These are phyloP conservation scores for Abelmoschus esculentus DNA, from an alignment of 345 rosid genomes.

Conservation along the genomic window DNA sequence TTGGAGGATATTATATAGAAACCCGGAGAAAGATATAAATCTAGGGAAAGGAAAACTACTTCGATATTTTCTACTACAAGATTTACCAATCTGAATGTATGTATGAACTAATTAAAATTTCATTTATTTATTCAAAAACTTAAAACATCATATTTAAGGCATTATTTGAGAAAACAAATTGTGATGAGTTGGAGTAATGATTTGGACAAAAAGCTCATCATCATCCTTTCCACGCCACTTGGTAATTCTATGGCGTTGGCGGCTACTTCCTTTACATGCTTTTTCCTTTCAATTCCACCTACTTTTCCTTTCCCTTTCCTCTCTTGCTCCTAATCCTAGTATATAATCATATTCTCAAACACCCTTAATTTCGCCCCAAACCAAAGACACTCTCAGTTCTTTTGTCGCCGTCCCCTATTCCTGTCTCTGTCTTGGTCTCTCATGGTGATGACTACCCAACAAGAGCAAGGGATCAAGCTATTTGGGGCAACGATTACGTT, in stretches of 20 bases:
- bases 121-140: background rate
- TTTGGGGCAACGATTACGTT: constrained; percentile 72
- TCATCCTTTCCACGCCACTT: constrained; percentile 51
- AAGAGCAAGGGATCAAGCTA: constrained; percentile 67
- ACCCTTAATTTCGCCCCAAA: constrained; percentile 11
- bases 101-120: too few relatives aligned
- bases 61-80: too few relatives aligned
- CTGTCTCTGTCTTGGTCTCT: background rate
- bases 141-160: background rate
- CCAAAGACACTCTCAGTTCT: background rate
- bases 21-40: background rate
- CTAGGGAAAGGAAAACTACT: too few relatives aligned
- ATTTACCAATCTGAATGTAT: too few relatives aligned
- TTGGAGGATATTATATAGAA: background rate
- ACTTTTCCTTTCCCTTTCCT: background rate
- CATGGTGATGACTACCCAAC: constrained; percentile 39
- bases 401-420: background rate
- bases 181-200: constrained; percentile 33
- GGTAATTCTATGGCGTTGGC: constrained; percentile 17
- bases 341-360: constrained; percentile 6
- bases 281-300: background rate
- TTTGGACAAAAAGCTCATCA: constrained; percentile 48
- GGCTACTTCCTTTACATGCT: constrained; percentile 11
- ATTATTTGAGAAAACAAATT: background rate
- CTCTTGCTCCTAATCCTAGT: background rate